Base-by-base conservation (phyloP, 768 basidiomycete genomes). In the Myochromella boudieri region DNA sequence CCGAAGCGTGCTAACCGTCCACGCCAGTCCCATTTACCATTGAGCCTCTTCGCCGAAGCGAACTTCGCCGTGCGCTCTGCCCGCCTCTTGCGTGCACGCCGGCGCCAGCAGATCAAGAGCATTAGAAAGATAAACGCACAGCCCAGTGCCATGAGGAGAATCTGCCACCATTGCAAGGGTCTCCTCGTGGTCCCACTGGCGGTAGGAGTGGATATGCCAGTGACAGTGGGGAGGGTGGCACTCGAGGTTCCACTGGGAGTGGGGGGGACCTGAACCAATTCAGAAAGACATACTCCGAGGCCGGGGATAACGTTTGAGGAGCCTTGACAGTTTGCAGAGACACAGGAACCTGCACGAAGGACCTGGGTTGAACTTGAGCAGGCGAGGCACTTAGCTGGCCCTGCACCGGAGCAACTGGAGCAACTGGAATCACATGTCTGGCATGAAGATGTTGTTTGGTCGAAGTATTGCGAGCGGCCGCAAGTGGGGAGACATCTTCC, bases 401-500 rank as follows among this genome's bases (percentile, higher is more conserved):
- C 87, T 6, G 84, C 57, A 6, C 80, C 85, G 31, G 81, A 80
- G 60, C 91, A 94, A 55, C 84, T 90, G 21, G 86, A 80, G 59
- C 91, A 94, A 54, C 79, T 81, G 20, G 77, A 69, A 60, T 91
- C 87, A 60, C 91, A 93, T 0, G 80, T 61, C 56, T 82, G 75
- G 61, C 91, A 94, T 5, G 77, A 67, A 14, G 75, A 74, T 4
- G 81, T 76, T 0, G 82, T 74, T 7, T 67, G 63, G 63, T 93
- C 89, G 54, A 88, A 86, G 62, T 77, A 92, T 61, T 92, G 80
- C 4, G 72, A 69, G 60, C 83, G 76, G 63, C 77, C 77, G 61
- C 91, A 93, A 10, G 85, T 87, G 20, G 85, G 77, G 8, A 92
- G 75, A 62, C 91, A 93, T 42, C 91, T 77, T 21, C 89, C 89